These are phyloP conservation scores for Cystobasidiaceae sp. DNA, from an alignment of 1,284 basidiomycete genomes.

Conservation along the genomic window DNA sequence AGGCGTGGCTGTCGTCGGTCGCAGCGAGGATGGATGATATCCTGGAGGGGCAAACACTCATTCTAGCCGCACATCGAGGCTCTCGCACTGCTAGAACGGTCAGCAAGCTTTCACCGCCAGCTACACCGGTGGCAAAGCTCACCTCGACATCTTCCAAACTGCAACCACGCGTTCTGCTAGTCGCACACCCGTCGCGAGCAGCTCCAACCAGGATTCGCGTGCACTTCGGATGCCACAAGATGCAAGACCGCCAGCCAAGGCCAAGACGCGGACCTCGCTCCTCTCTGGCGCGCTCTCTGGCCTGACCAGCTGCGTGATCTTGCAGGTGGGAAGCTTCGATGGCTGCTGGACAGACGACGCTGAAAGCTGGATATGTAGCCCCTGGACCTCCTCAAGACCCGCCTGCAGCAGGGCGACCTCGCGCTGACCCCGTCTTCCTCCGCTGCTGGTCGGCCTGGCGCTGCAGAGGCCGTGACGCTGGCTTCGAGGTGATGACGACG, in stretches of 20 bases:
- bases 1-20: neutral
- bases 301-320: slow-evolving; percentile 26
- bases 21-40: neutral
- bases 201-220: too few species aligned
- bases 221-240: slow-evolving; percentile 24
- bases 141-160: too few species aligned
- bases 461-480: neutral
- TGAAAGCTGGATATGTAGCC: slow-evolving; percentile 55
- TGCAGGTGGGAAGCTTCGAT: too few species aligned
- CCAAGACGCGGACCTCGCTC: slow-evolving; percentile 24
- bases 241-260: slow-evolving; percentile 16
- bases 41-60: neutral
- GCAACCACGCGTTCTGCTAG: too few species aligned
- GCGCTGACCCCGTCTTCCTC: neutral
- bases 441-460: neutral
- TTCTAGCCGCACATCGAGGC: neutral
- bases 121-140: too few species aligned
- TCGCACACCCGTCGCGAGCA: too few species aligned
- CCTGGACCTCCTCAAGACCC: slow-evolving; percentile 81
- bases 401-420: slow-evolving; percentile 63
- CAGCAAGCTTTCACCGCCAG: too few species aligned
- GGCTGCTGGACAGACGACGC: too few species aligned
- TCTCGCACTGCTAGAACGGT: too few species aligned
- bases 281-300: slow-evolving; percentile 30
- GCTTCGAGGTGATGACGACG: neutral